Base-by-base conservation (phyloP, 2,329 filamentous ascomycete species). In the Penicillium sp. region DNA sequence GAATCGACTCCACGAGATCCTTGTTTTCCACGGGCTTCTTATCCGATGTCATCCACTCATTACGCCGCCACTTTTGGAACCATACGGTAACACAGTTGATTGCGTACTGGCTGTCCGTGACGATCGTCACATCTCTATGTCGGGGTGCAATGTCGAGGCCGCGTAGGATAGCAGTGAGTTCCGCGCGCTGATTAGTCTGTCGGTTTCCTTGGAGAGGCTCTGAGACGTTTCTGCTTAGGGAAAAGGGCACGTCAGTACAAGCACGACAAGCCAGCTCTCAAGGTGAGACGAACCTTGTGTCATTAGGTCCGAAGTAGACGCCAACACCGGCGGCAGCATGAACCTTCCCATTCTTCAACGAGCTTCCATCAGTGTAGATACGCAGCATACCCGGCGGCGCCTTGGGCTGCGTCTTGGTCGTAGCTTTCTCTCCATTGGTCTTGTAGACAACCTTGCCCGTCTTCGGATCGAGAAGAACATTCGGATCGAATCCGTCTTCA, bases 151-250 rank as follows among this genome's bases (percentile, higher is more conserved):
- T 86, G 71, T 97, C 88, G 23, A 98, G 83, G 0, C 93, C 93
- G 61, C 93, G 90, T 31, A 91, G 82, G 65, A 98, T 90, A 7
- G 93, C 95, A 26, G 91, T 93, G 62, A 99, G 83, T 79, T 99
- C 95, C n/a, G 94, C 95, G 3, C 95, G 91, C 76, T 98, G 92
- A 75, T 99, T 99, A 0, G 95, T 98, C 78, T 98, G 95, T 9
- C 84, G 83, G 17, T 84, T 82, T 55, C 92, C 92, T 56, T 83
- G 78, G 2, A 97, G 85, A 4, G 88, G 87, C 77, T 96, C 93
- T 13, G 91, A 91, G 26, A 96, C 78, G 70, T 91, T 91, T 68
- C 87, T 88, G 70, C 76, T 26, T 73, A 46, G 65, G 63, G 62
- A 57, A 38, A 57, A 44, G 11, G 56, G 56, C 57, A 66, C 45